Evolutionary conservation across 2,329 filamentous ascomycete species (phyloP), one percentile per base, ranked within the genome.

Genomic region (Botryosphaeria dothidea): DNA sequence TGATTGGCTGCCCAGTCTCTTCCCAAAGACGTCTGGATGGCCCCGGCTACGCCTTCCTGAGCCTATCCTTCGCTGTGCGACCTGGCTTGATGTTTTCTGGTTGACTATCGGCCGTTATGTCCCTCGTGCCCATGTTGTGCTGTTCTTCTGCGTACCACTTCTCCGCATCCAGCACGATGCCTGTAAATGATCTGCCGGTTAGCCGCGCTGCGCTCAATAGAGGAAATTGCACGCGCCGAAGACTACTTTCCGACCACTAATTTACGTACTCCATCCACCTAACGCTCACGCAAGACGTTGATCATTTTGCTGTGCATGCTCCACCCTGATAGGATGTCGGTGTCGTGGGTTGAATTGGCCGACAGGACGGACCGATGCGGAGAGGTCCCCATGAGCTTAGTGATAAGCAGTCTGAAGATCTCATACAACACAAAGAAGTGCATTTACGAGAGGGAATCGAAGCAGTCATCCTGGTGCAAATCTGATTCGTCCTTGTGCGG

Each of bases 1-100:
- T 34, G 27, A 60, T 60, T 60, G 56, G 56, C n/a, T 60, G 56
- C 56, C 43, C 43, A 36, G 25, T 41, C 11, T 25, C 56, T 23
- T 34, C 56, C 23, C n/a, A n/a, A 17, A 46, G 23, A 11, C 15
- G 23, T 29, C 21, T 41, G 21, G n/a, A 34, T 3, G 27, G 17
- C 51, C 34, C 17, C n/a, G 23, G 23, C 41, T 9, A 29, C 34
- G 41, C 31, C 48, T 21, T 51, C 25, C n/a, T 31, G 21, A 13
- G 19, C 13, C 15, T 31, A 31, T 38, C 43, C 8, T 8, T 11
- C 7, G 31, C 31, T 34, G 31, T 4, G 31, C 31, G 2, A 34
- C 31, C 13, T 34, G 31, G 31, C 31, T 34, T 11, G 31, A 6
- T 34, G 31, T 6, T 11, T 34, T 11, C 31, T 11, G 31, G n/a